Base-by-base conservation (phyloP, 1,284 basidiomycete genomes). In the Naganishia sp. region DNA sequence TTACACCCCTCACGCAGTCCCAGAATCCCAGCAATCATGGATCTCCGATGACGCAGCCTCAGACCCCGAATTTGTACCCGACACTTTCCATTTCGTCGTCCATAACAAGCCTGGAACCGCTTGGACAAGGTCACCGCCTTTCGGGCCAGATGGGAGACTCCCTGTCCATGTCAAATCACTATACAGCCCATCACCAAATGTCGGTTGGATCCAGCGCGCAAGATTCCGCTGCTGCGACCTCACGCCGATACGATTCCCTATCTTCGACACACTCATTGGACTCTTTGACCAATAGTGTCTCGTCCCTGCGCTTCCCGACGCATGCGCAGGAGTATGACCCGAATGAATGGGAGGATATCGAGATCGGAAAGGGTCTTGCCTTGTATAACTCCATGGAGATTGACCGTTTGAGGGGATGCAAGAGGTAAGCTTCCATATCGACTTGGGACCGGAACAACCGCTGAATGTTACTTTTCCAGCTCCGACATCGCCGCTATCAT, bases 331-430 rank as follows among this genome's bases (percentile, higher is more conserved):
- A 28, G 25, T 61, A 53, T 21, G 60, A 57, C 33, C 75, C 77
- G 3, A 87, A 87, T 46, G 84, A 82, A 21, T 88, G 87, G 82
- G 90, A 95, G 71, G 82, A 92, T 33, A 82, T 91, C 50, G 94
- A 97, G 77, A 90, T 99, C 33, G 96, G 94, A 0, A 85, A 94
- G 50, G 96, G 95, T 0, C 81, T 98, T 52, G 92, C 92, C 11
- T 97, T 95, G 80, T 99, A 97, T 77, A 98, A 96, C 75, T 95
- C 90, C 50, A 88, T 87, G 50, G 94, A 98, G 78, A 94, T 97
- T 70, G 84, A 86, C 65, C 85, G 88, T 68, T 89, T 98, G 68
- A 94, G 92, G 77, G 94, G 95, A 1, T 76, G 90, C 73, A 91
- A 93, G 77, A 95, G 92, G 92, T 92, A 72, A 53, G 85, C 79